These are phyloP conservation scores for Phytophthora hybrid DNA, from an alignment of 352 stramenopile genomes.

Conservation along the genomic window DNA sequence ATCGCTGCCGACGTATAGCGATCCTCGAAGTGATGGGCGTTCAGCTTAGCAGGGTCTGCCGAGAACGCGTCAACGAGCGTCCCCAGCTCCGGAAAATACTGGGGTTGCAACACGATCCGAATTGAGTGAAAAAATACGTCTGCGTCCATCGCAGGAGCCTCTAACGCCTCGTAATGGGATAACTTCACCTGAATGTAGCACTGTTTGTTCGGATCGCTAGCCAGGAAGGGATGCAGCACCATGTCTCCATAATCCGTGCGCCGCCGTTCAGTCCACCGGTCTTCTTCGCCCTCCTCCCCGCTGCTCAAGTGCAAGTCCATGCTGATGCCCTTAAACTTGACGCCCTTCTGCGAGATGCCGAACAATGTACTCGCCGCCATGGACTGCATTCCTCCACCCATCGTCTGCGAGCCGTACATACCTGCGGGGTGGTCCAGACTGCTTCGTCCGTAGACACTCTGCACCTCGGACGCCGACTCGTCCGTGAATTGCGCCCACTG, in stretches of 20 bases:
- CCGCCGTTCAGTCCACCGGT: slow-evolving; percentile 36
- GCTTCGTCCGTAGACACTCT: slow-evolving; percentile 70
- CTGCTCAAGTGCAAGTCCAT: slow-evolving; percentile 83
- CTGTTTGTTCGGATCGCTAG: slow-evolving; percentile 67
- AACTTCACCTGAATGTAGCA: slow-evolving; percentile 89
- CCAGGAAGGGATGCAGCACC: slow-evolving; percentile 71
- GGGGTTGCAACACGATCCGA: slow-evolving; percentile 78
- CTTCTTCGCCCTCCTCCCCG: slow-evolving; percentile 55
- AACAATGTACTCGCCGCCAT: slow-evolving; percentile 85
- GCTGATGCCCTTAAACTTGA: slow-evolving; percentile 85
- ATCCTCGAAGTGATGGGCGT: slow-evolving; percentile 30
- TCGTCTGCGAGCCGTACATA: slow-evolving; percentile 45
- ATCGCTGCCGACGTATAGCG: slow-evolving; percentile 55
- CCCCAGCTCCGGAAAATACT: slow-evolving; percentile 80
- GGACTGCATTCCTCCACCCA: slow-evolving; percentile 61
- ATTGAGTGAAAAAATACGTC: slow-evolving; percentile 89
- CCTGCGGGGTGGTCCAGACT: slow-evolving; percentile 43
- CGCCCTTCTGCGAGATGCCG: slow-evolving; percentile 85
- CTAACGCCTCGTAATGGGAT: slow-evolving; percentile 79
- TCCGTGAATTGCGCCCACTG: slow-evolving; percentile 88
- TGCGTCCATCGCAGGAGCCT: slow-evolving; percentile 75
- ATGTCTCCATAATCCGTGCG: slow-evolving; percentile 48
- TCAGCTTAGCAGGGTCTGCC: slow-evolving; percentile 29
- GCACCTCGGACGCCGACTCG: slow-evolving; percentile 80
- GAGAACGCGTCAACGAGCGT: slow-evolving; percentile 78